phyloP scores from a whole-genome alignment of 164 flowering plant genomes.

The Vitis rotundifolia region DNA sequence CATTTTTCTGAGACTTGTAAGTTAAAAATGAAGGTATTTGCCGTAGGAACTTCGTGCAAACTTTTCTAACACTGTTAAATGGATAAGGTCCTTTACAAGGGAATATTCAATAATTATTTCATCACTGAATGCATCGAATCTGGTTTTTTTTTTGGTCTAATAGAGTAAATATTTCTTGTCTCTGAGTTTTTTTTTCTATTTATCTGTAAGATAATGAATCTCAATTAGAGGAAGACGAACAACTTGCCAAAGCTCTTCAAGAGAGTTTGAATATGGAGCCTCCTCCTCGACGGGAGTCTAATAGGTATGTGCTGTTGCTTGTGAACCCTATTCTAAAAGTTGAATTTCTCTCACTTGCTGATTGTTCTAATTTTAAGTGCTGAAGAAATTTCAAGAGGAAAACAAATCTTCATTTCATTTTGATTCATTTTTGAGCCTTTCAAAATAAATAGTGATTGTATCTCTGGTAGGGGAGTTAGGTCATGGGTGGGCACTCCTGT shows the following conservation, averaged over 20 bases:
- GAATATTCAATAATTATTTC: background rate
- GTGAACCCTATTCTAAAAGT: too few species aligned
- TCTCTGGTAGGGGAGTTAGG: background rate
- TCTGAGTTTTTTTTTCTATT: background rate
- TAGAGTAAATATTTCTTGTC: too few species aligned
- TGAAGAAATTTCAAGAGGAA: background rate
- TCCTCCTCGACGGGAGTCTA: conserved; percentile 53
- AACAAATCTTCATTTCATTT: background rate
- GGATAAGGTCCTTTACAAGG: background rate
- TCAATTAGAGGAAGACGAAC: conserved; percentile 66
- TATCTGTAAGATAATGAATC: conserved; percentile 14
- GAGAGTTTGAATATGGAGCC: conserved; percentile 58
- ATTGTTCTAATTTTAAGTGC: background rate
- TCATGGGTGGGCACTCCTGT: too few species aligned
- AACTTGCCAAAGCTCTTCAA: conserved; percentile 69
- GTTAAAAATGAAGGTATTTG: too few species aligned
- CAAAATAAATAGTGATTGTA: too few species aligned
- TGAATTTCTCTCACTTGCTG: too few species aligned
- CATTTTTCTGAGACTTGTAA: too few species aligned
- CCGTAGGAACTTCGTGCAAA: background rate
- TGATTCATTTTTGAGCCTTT: background rate
- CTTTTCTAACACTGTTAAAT: background rate
- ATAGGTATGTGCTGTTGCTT: conserved; percentile 35
- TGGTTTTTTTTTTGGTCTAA: too few species aligned
- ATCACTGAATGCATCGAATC: too few species aligned